phyloP scores from a whole-genome alignment of 768 basidiomycete genomes.

The button mushroom (Agaricus bisporus) region DNA sequence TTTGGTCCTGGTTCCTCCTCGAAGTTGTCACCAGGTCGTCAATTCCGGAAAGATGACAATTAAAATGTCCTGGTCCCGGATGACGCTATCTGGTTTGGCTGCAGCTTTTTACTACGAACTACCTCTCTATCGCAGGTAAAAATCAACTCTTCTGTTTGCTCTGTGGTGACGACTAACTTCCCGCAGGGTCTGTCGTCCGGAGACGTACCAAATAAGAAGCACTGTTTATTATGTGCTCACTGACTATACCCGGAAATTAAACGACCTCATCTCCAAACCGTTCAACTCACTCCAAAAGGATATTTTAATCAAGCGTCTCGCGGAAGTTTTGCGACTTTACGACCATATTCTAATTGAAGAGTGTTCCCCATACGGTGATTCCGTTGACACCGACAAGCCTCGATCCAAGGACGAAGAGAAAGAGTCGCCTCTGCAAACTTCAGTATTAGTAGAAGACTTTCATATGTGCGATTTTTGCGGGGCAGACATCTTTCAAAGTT shows the following conservation, averaged over 20 bases:
- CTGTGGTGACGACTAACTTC: background rate
- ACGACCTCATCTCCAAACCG: conserved; percentile 7
- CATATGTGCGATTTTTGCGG: conserved; percentile 75
- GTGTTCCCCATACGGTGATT: conserved; percentile 15
- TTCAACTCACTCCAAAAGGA: background rate
- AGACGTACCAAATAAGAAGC: conserved; percentile 71
- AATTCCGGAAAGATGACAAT: conserved; percentile 77
- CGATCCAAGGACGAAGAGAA: background rate
- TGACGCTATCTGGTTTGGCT: conserved; percentile 59
- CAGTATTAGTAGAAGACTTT: conserved; percentile 16
- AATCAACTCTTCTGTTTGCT: background rate
- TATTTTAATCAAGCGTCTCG: conserved; percentile 20
- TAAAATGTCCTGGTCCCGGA: conserved; percentile 84
- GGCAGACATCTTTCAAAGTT: conserved; percentile 76
- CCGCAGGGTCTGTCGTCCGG: conserved; percentile 69
- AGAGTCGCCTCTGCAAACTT: conserved; percentile 8
- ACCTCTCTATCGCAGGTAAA: conserved; percentile 73
- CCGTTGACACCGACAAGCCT: background rate
- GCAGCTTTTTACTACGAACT: conserved; percentile 67
- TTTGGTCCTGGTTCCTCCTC: conserved; percentile 73
- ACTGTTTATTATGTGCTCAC: conserved; percentile 52
- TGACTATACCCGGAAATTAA: conserved; percentile 23
- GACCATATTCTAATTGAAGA: conserved; percentile 50
- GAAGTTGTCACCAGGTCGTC: conserved; percentile 80
- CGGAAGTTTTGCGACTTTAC: conserved; percentile 37